phyloP scores from a whole-genome alignment of 2,329 filamentous ascomycete genomes.

The Ceratocystis variospora region DNA sequence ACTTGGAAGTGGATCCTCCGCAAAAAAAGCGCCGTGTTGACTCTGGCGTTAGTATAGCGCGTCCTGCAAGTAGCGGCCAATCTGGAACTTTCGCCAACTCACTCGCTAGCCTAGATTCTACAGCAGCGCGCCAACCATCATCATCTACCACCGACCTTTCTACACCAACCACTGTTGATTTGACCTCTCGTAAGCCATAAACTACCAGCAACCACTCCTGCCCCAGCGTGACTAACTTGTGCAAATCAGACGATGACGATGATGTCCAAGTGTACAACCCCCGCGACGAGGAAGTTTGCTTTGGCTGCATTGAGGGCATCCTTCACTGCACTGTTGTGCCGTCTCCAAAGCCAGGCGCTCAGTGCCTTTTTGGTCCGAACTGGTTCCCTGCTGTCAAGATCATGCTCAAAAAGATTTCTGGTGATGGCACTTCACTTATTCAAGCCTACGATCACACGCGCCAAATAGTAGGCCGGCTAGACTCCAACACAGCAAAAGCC shows the following conservation, averaged over 20 bases:
- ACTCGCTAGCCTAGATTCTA: background rate
- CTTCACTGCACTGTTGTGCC: slow-evolving; percentile 57
- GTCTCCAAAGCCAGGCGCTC: slow-evolving; percentile 48
- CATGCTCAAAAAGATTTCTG: slow-evolving; percentile 45
- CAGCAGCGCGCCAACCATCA: background rate
- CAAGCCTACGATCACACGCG: slow-evolving; percentile 59
- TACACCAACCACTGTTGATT: slow-evolving; percentile 40
- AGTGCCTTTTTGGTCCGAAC: slow-evolving; percentile 41
- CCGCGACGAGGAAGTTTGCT: slow-evolving; percentile 61
- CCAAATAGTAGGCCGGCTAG: slow-evolving; percentile 62
- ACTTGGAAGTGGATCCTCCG: slow-evolving; percentile 15
- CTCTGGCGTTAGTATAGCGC: slow-evolving; percentile 8
- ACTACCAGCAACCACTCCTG: too few relatives aligned
- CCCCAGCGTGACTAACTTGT: slow-evolving; percentile 25
- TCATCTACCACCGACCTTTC: background rate
- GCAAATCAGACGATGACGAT: slow-evolving; percentile 40
- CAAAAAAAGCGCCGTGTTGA: slow-evolving; percentile 15
- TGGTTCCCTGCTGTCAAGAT: slow-evolving; percentile 67
- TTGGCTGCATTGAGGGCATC: slow-evolving; percentile 58
- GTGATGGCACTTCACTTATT: slow-evolving; percentile 46
- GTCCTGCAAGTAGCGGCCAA: slow-evolving; percentile 12
- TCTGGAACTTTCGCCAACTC: background rate
- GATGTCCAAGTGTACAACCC: slow-evolving; percentile 44
- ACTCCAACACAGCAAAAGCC: slow-evolving; percentile 49
- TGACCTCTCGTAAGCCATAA: slow-evolving; percentile 36